Evolutionary conservation across 495 filamentous ascomycete species (phyloP).

Genomic region (Aspergillus taichungensis): DNA sequence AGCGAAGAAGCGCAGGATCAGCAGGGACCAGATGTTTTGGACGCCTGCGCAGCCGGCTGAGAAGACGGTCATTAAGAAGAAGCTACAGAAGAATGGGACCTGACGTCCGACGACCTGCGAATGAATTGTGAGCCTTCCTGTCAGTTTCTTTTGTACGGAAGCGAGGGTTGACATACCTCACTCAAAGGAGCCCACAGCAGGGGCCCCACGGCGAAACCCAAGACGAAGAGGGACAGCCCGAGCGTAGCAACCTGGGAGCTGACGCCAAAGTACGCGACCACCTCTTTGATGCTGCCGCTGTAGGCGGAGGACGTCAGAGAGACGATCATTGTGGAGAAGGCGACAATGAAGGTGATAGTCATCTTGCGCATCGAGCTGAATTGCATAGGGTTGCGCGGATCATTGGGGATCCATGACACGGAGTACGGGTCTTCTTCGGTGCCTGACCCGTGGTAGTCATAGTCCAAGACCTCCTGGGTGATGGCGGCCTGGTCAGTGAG

Average conservation of each 20-base stretch:
- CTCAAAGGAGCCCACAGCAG: slow-evolving; percentile 39
- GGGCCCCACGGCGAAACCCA: slow-evolving; percentile 25
- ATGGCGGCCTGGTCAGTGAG: slow-evolving; percentile 19
- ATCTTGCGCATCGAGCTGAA: slow-evolving; percentile 49
- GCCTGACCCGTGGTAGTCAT: slow-evolving; percentile 50
- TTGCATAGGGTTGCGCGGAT: slow-evolving; percentile 54
- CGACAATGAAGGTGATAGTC: slow-evolving; percentile 48
- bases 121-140: no score
- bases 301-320: slow-evolving; percentile 65
- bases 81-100: slow-evolving; percentile 52
- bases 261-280: slow-evolving; percentile 38
- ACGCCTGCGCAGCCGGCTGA: slow-evolving; percentile 50
- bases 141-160: no score
- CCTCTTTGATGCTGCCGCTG: slow-evolving; percentile 47
- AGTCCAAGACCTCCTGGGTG: slow-evolving; percentile 38
- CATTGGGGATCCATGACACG: slow-evolving; percentile 56
- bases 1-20: slow-evolving; percentile 64
- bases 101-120: slow-evolving; percentile 50
- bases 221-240: slow-evolving; percentile 46
- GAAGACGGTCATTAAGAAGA: slow-evolving; percentile 50
- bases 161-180: slow-evolving; percentile 24
- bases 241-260: slow-evolving; percentile 39
- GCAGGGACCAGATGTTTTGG: slow-evolving; percentile 49
- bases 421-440: slow-evolving; percentile 59
- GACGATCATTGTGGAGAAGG: slow-evolving; percentile 60